Conservation (phyloP, 768 basidiomycete species). For the Tricholoma bakamatsutake region DNA sequence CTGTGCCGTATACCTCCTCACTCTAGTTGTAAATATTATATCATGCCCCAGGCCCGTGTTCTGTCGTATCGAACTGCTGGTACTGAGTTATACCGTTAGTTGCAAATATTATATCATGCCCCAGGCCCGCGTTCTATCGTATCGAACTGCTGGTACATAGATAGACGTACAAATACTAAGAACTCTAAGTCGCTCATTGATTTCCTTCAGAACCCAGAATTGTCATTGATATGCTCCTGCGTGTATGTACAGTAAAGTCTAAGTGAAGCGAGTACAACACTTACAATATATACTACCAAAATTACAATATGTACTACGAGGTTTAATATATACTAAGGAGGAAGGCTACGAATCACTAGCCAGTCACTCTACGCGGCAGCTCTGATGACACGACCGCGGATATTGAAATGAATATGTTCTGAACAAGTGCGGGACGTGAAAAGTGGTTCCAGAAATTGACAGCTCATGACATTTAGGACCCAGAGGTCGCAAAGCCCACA, state of each 20-base stretch:
- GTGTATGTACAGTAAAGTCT: neutral
- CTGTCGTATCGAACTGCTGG: neutral
- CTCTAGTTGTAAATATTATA: neutral
- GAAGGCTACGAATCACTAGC: neutral
- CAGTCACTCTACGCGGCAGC: neutral
- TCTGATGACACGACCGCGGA: neutral
- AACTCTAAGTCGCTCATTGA: too few species aligned
- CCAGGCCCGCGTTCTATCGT: too few species aligned
- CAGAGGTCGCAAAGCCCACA: neutral
- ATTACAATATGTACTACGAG: too few species aligned
- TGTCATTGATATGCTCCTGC: neutral
- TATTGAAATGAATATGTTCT: conserved; percentile 2
- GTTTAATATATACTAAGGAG: neutral
- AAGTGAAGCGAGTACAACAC: neutral
- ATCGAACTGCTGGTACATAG: neutral
- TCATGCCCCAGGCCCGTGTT: neutral
- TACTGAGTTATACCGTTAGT: neutral
- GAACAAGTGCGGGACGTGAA: neutral
- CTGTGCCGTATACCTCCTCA: neutral
- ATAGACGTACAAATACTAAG: too few species aligned
- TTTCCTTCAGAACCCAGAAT: too few species aligned
- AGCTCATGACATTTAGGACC: neutral
- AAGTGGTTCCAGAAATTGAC: neutral
- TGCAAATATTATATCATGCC: neutral
- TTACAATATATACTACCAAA: neutral